These are phyloP conservation scores for Breynia disticha DNA, from an alignment of 441 rosid genomes.

Conservation along the genomic window DNA sequence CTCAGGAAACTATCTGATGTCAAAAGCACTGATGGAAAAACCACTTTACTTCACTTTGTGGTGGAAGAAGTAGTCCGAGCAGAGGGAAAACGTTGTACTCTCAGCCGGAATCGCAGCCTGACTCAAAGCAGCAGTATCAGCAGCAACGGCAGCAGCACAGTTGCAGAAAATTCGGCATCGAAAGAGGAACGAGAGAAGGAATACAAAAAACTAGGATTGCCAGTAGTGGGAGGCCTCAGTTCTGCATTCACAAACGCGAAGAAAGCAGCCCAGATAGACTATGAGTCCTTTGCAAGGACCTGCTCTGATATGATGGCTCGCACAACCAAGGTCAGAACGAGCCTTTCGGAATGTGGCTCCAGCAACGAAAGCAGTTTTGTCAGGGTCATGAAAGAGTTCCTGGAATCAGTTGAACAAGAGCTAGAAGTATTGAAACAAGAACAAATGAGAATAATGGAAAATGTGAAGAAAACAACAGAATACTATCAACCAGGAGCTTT, in stretches of 20 bases:
- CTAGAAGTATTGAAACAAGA: slow-evolving; percentile 28
- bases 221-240: slow-evolving; percentile 27
- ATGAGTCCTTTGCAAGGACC: slow-evolving; percentile 22
- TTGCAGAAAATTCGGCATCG: neutral
- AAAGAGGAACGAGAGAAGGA: slow-evolving; percentile 30
- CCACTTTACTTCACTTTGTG: slow-evolving; percentile 56
- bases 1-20: slow-evolving; percentile 49
- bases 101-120: slow-evolving; percentile 15
- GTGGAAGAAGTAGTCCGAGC: slow-evolving; percentile 50
- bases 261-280: slow-evolving; percentile 40
- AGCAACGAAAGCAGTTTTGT: slow-evolving; percentile 23
- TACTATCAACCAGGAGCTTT: slow-evolving; percentile 49
- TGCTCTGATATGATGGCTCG: slow-evolving; percentile 33
- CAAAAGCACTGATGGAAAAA: slow-evolving; percentile 56
- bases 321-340: slow-evolving; percentile 23
- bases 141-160: slow-evolving; percentile 3
- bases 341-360: slow-evolving; percentile 17
- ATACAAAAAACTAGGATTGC: slow-evolving; percentile 33
- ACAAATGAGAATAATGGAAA: slow-evolving; percentile 28
- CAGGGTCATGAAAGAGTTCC: slow-evolving; percentile 37
- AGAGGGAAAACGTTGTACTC: slow-evolving; percentile 30
- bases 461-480: slow-evolving; percentile 44
- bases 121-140: no score
- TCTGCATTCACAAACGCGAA: slow-evolving; percentile 35
- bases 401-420: slow-evolving; percentile 33